These are phyloP conservation scores for Oryza australiensis DNA, from an alignment of 176 grass and related monocot species.

Conservation along the genomic window DNA sequence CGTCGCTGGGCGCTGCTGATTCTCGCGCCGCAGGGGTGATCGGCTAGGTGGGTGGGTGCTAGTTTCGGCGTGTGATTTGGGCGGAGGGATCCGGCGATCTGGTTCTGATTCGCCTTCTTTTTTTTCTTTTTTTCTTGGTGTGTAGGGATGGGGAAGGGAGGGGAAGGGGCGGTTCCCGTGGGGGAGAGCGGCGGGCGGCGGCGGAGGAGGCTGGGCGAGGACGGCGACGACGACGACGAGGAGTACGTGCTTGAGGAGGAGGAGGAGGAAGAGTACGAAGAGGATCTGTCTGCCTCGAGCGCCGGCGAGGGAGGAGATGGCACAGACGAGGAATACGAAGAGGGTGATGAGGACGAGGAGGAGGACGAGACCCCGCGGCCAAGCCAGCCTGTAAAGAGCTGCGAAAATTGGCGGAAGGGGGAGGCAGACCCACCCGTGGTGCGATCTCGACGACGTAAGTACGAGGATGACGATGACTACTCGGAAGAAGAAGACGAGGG, in stretches of 20 bases:
- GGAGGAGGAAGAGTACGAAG: conserved; percentile 51
- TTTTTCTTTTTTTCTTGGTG: conserved; percentile 15
- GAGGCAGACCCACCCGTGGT: conserved; percentile 17
- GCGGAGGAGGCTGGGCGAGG: conserved; percentile 34
- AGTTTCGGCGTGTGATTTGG: not conserved
- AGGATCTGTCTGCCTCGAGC: conserved; percentile 35
- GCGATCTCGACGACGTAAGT: conserved; percentile 40
- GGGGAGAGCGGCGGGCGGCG: conserved; percentile 23
- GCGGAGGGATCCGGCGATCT: conserved; percentile 45
- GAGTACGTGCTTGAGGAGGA: conserved; percentile 54
- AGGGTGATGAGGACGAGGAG: conserved; percentile 41
- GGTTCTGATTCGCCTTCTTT: conserved; percentile 40
- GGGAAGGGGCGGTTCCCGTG: conserved; percentile 35
- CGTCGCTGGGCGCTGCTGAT: not conserved
- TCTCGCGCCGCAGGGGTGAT: conserved; percentile 33
- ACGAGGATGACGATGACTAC: conserved; percentile 51
- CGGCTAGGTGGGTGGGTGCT: conserved; percentile 7
- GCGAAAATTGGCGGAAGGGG: not conserved
- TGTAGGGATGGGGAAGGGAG: conserved; percentile 57
- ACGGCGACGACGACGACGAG: conserved; percentile 51
- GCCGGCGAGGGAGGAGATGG: conserved; percentile 36
- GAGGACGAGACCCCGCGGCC: conserved; percentile 27
- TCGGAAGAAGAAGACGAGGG: conserved; percentile 41
- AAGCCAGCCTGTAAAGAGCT: not conserved
- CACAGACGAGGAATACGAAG: conserved; percentile 38